Evolutionary conservation across 495 filamentous ascomycete genomes (phyloP), one percentile per base, ranked within the genome.

Genomic region (Tirmania nivea): DNA sequence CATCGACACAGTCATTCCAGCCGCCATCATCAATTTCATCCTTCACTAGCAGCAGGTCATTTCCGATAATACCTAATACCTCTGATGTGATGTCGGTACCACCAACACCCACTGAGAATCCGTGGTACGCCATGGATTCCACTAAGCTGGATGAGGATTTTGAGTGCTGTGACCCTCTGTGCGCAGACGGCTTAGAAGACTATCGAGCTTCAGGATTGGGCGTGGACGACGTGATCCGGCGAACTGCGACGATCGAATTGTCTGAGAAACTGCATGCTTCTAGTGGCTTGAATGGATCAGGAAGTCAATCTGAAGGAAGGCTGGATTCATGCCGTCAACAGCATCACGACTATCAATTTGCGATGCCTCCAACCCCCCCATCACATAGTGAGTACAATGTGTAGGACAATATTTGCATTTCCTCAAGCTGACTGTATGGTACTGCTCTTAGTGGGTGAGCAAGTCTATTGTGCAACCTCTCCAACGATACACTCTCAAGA

Each of bases 291-390:
- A 57, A 34, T 49, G 50, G 42, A 14, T 39, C 39, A 47, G 52
- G 52, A 45, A 14, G 48, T 21, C 7, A 35, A 31, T 31, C 25
- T 31, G 25, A 31, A 31, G 25, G 25, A 3, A 31, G 25, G 25
- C 25, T 31, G 25, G 45, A 16, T 35, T 48, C 54, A 54, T 20
- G 45, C 34, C 60, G 64, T n/a, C 56, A 59, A 50, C 37, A 55
- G 35, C 34, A 48, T 48, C 52, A 52, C 54, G 56, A 62, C 39
- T 54, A 58, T 35, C 61, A 54, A 45, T 54, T 56, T 34, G 52
- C 62, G 50, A 61, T 64, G 62, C 62, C 62, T 50, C 61, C 59
- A 49, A 64, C 62, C 37, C 62, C 62, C 48, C 62, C 62, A 17
- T 61, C 61, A 35, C 53, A 64, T 55, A 36, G 62, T 64, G 55